Base-by-base conservation (phyloP, 805 yeast species). In the Yarrowia keelungensis region DNA sequence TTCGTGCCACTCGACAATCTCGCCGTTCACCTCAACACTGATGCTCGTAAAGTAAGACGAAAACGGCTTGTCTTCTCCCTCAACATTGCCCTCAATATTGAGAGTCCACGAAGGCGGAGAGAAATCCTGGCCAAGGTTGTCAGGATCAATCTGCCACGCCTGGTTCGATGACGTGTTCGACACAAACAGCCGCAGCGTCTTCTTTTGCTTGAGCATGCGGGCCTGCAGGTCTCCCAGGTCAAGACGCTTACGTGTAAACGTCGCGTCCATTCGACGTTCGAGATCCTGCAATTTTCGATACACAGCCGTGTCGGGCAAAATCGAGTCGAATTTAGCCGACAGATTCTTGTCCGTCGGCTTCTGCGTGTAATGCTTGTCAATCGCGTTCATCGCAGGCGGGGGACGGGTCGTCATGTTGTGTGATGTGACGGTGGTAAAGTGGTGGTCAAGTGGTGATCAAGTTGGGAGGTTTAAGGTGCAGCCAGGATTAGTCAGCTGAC, bases 1-100 rank as follows among this genome's bases (percentile, higher is more conserved):
- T 72, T 89, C 93, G 77, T 92, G 93, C 99, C 99, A 95, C 78
- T 95, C 98, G 53, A 94, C 86, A 14, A 89, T 79, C 74, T 83
- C 80, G 61, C 76, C 75, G 77, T 75, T 76, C 39, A 81, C 67
- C 75, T 95, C 98, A 12, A 95, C 89, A 0, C 96, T 88, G 32
- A 95, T 85, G 16, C 94, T 93, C 8, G 93, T 87, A 73, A 95
- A 82, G 74, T 91, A 91, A 2, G 93, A 84, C 71, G 92, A 88
- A 39, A 74, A 75, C 35, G 77, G 69, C 32, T 72, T 73, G 49
- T 70, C 74, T 50, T 76, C 78, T 9, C 76, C 69, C 82, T 86
- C 65, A n/a, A 59, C 51, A 32, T 35, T 35, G 10, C 65, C 65
- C 51, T 59, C 65, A 7, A 59, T 16, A 35, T 42, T 45, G 26